Evolutionary conservation across 2,329 filamentous ascomycete species (phyloP), one percentile per base, ranked within the genome.

Genomic region (Cladosporium velox): DNA sequence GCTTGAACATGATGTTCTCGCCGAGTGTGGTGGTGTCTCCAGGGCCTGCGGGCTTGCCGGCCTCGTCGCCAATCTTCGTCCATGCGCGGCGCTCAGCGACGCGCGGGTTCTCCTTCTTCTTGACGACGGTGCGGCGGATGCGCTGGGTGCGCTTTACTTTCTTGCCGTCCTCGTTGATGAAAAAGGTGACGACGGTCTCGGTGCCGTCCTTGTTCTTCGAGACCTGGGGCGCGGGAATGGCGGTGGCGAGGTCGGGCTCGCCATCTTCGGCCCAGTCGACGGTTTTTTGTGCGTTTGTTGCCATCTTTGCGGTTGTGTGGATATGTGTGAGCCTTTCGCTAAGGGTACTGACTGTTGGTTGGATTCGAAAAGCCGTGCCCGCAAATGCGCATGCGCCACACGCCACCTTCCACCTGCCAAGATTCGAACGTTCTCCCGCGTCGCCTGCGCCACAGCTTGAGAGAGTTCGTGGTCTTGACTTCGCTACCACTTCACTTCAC

Each of bases 151-250:
- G 95, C 87, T 98, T 98, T 77, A 98, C 91, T 81, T 96, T 96
- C 80, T 96, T 93, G 81, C 91, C 91, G 70, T 94, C 87, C 72
- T 99, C 95, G 83, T 97, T 94, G 83, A 92, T 88, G 75, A 89
- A 87, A 84, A 92, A 96, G 70, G 91, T 91, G 77, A 97, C 90
- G 74, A 95, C 91, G 57, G 96, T 99, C 83, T 97, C 97, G 75
- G 92, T 97, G 78, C 96, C 95, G 80, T 99, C 95, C 84, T 97
- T 97, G 88, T 99, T 98, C 79, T 90, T 90, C 79, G 92, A 94
- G 74, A 94, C 91, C 83, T 95, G 90, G 73, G 91, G 89, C 73
- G 91, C 87, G 68, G 95, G 95, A 74, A 99, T 91, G 72, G 87
- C 83, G 83, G 91, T 87, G 81, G 95, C 91, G 82, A 92, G 90